phyloP scores from a whole-genome alignment of 495 filamentous ascomycete species.

The Usnea hakonensis region DNA sequence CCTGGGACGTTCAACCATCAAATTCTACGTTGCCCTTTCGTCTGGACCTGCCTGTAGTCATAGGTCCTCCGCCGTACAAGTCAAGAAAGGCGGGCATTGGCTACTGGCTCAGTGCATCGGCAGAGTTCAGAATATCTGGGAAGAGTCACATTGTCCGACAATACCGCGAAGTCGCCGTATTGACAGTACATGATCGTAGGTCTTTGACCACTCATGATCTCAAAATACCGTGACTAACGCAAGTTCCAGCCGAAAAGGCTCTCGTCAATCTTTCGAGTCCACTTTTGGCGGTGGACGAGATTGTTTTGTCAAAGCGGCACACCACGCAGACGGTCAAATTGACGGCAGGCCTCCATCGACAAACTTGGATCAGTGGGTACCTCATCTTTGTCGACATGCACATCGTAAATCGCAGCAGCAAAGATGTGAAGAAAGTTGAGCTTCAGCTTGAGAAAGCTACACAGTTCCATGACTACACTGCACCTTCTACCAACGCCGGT shows the following conservation, averaged over 20 bases:
- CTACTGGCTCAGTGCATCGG: slow-evolving; percentile 39
- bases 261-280: slow-evolving; percentile 45
- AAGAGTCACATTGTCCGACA: slow-evolving; percentile 35
- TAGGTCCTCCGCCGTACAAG: slow-evolving; percentile 48
- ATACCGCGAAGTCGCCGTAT: slow-evolving; percentile 21
- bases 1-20: slow-evolving; percentile 42
- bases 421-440: slow-evolving; percentile 41
- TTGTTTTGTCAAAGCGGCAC: slow-evolving; percentile 29
- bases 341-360: slow-evolving; percentile 48
- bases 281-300: slow-evolving; percentile 43
- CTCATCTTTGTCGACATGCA: slow-evolving; percentile 47
- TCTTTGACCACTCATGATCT: slow-evolving; percentile 2
- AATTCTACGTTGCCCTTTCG: slow-evolving; percentile 41
- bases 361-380: slow-evolving; percentile 52
- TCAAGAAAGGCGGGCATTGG: slow-evolving; percentile 45
- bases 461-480: slow-evolving; percentile 31
- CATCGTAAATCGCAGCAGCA: slow-evolving; percentile 41
- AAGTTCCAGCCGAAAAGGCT: slow-evolving; percentile 40
- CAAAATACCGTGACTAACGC: slow-evolving; percentile 8
- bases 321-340: slow-evolving; percentile 37
- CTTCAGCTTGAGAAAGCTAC: slow-evolving; percentile 34
- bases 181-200: slow-evolving; percentile 31
- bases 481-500: slow-evolving; percentile 40
- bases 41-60: slow-evolving; percentile 44
- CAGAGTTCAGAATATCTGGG: slow-evolving; percentile 34